phyloP scores from a whole-genome alignment of 2,329 filamentous ascomycete species.

The Gremmenia infestans region DNA sequence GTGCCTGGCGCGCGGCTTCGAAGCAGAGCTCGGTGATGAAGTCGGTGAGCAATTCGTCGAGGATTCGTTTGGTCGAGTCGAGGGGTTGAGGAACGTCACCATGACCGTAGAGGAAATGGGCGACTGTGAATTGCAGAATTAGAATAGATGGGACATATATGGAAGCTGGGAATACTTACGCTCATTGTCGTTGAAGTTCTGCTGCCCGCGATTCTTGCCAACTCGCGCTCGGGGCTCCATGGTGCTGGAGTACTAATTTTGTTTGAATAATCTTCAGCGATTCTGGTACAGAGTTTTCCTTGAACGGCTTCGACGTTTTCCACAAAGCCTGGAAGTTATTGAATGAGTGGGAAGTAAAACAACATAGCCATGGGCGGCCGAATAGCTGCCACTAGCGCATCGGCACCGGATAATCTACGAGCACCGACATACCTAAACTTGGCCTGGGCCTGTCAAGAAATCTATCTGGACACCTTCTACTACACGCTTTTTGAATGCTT shows the following conservation, averaged over 20 bases:
- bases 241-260: not conserved
- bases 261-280: not conserved
- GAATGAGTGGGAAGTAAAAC: too few relatives aligned
- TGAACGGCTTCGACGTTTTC: too few relatives aligned
- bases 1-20: constrained; percentile 78
- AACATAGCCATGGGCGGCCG: too few relatives aligned
- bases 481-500: too few relatives aligned
- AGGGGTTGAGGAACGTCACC: constrained; percentile 76
- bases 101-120: constrained; percentile 71
- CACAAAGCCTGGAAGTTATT: too few relatives aligned
- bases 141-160: not conserved
- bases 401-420: not conserved
- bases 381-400: not conserved
- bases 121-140: constrained; percentile 44
- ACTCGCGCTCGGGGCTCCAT: constrained; percentile 75
- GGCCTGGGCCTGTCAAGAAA: not conserved
- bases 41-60: constrained; percentile 95
- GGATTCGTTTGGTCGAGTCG: constrained; percentile 74
- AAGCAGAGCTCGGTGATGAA: constrained; percentile 94
- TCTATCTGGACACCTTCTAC: not conserved
- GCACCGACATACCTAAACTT: not conserved
- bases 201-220: constrained; percentile 75
- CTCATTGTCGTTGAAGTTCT: constrained; percentile 72
- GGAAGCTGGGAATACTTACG: constrained; percentile 42
- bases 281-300: too few relatives aligned